Evolutionary conservation across 768 basidiomycete species (phyloP), one percentile per base, ranked within the genome.

Genomic region (Mycena indigotica): DNA sequence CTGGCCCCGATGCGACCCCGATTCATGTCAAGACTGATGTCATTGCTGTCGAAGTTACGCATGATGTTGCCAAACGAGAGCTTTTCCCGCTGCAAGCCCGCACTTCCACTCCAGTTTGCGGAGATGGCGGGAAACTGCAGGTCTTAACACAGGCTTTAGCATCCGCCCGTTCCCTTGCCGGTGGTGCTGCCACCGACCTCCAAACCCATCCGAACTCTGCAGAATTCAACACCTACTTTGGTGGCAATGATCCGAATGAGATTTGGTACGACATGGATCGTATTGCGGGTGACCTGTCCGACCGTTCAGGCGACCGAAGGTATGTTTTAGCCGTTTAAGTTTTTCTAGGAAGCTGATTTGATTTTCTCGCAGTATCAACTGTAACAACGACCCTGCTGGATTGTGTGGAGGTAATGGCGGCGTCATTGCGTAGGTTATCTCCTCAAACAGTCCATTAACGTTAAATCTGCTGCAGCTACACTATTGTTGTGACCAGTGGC

Each of bases 241-340:
- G 51, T 15, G 60, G 60, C 10, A 57, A 57, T 45, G 16, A 13
- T 8, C 50, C 52, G 50, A n/a, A 15, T 25, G 55, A 52, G 15
- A 57, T 61, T 23, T 61, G 60, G 60, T 61, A 51, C 32, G 53
- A 53, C 46, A 25, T 61, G 17, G 60, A 61, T 23, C 41, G 55
- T 0, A 57, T 61, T 32, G 52, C 57, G 3, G 57, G n/a, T 3
- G 58, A 60, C 25, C 15, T 56, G 24, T 30, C 58, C 24, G 52
- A 48, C 55, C 15, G 8, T 5, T 55, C 53, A 19, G 54, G 54
- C 3, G 53, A 52, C 25, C 38, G 58, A 17, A 52, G 21, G 56
- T 35, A 35, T 35, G 32, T 35, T 35, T 17, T 35, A 8, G 32
- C 32, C 17, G 32, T 8, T 35, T 35, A 8, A 8, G 32, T 8